Conservation (phyloP, 306 rosid genomes). For the Vachellia collinsii region DNA sequence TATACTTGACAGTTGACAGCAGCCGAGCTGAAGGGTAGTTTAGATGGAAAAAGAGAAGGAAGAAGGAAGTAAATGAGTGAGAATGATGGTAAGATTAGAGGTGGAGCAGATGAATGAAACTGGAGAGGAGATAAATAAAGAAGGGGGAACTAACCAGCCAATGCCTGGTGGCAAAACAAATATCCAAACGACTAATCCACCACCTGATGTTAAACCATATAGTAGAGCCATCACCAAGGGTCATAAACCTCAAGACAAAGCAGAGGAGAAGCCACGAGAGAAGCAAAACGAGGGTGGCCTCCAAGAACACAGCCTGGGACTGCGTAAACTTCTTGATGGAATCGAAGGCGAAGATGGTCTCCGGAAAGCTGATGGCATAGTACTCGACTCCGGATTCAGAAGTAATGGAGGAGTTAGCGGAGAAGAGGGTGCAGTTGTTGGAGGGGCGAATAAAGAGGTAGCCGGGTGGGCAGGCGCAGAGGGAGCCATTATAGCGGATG, state of each 20-base stretch:
- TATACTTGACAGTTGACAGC: background rate
- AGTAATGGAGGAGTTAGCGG: slow-evolving; percentile 47
- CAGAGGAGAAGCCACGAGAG: slow-evolving; percentile 82
- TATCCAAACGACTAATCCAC: slow-evolving; percentile 86
- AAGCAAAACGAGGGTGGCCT: slow-evolving; percentile 75
- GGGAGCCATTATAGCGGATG: slow-evolving; percentile 63
- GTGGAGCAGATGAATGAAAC: background rate
- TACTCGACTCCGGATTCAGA: slow-evolving; percentile 55
- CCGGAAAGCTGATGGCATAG: slow-evolving; percentile 62
- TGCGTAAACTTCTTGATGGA: slow-evolving; percentile 84
- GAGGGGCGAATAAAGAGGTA: slow-evolving; percentile 43
- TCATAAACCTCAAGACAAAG: slow-evolving; percentile 64
- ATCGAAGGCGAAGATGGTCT: slow-evolving; percentile 66
- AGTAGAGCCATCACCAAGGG: slow-evolving; percentile 68
- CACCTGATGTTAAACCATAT: slow-evolving; percentile 83
- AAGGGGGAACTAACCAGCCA: slow-evolving; percentile 76
- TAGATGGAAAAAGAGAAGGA: background rate
- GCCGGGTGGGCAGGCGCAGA: slow-evolving; percentile 85
- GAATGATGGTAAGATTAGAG: slow-evolving; percentile 14
- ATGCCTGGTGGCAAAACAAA: slow-evolving; percentile 90
- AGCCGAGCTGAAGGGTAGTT: background rate
- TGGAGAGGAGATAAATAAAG: background rate
- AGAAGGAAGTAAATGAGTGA: background rate
- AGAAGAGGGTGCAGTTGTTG: slow-evolving; percentile 56
- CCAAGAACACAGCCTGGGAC: slow-evolving; percentile 95